A percentile compares a stretch with the other conserved stretches of the same genome.
These are phyloP conservation scores for Apiospora phragmitis DNA, from an alignment of 2,329 filamentous ascomycete species.

Conservation along the genomic window DNA sequence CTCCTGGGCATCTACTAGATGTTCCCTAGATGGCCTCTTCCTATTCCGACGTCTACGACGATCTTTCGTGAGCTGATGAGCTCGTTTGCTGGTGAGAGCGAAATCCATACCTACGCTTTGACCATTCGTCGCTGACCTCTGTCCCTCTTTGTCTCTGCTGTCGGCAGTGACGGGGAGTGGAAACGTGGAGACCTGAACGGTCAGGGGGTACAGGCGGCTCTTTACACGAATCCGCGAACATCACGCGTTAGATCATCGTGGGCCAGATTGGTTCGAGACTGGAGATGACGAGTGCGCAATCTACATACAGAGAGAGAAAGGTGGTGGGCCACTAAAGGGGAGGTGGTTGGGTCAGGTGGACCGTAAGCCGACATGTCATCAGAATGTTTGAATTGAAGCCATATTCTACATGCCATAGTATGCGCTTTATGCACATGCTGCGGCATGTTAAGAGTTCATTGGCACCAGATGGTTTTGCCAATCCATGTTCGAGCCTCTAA, in stretches of 20 bases:
- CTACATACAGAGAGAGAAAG: not conserved
- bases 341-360: constrained; percentile 4
- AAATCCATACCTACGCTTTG: not conserved
- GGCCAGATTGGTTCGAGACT: not conserved
- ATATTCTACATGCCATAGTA: not conserved
- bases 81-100: not conserved
- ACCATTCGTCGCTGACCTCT: not conserved
- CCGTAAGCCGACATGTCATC: not conserved
- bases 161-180: constrained; percentile 9
- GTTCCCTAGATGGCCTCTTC: not conserved
- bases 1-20: not conserved
- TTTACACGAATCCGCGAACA: constrained; percentile 4
- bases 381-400: not conserved
- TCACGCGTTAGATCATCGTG: constrained; percentile 8
- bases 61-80: not conserved
- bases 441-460: not conserved
- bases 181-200: not conserved
- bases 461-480: not conserved
- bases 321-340: not conserved
- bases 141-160: not conserved
- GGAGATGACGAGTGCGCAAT: constrained; percentile 6
- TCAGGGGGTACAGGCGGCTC: not conserved
- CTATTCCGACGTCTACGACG: not conserved
- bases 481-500: constrained; percentile 1
- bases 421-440: not conserved